Conservation (phyloP, 148 eudicot species). For the Linanthus parryae region DNA sequence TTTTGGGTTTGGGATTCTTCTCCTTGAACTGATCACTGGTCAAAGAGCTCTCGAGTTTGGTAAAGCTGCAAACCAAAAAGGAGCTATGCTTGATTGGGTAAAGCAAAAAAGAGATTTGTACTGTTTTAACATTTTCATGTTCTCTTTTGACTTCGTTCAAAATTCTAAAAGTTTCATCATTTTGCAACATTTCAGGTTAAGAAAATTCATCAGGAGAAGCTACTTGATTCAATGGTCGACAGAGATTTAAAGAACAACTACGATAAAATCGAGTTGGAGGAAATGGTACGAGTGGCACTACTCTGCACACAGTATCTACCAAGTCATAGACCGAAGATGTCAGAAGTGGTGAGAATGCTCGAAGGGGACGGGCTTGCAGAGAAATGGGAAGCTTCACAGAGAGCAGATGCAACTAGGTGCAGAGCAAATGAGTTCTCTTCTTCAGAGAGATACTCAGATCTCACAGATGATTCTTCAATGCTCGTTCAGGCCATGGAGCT, state of each 20-base stretch:
- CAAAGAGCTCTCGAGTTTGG: constrained; percentile 77
- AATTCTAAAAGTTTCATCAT: neutral
- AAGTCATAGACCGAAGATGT: constrained; percentile 81
- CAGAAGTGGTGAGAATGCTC: constrained; percentile 91
- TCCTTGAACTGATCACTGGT: constrained; percentile 80
- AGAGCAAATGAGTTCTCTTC: constrained; percentile 71
- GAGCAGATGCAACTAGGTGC: constrained; percentile 63
- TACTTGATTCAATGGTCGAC: constrained; percentile 65
- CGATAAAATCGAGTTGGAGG: constrained; percentile 81
- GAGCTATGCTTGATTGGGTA: constrained; percentile 86
- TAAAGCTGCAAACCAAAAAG: constrained; percentile 72
- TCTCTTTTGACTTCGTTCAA: neutral
- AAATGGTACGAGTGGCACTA: constrained; percentile 86
- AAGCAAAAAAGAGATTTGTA: constrained; percentile 2
- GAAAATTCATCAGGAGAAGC: constrained; percentile 79
- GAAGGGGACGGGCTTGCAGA: constrained; percentile 98
- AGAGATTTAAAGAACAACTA: constrained; percentile 66
- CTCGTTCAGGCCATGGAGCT: constrained; percentile 94
- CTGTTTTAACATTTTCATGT: neutral
- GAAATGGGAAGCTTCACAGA: constrained; percentile 95
- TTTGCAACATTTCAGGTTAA: constrained; percentile 43
- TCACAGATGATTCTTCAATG: constrained; percentile 87
- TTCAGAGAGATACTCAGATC: constrained; percentile 88
- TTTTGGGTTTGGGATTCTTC: constrained; percentile 72
- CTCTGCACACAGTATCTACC: constrained; percentile 88